Conservation (phyloP, 225 moss, liverwort and hornwort species). For the Pseudisothecium myosuroides region DNA sequence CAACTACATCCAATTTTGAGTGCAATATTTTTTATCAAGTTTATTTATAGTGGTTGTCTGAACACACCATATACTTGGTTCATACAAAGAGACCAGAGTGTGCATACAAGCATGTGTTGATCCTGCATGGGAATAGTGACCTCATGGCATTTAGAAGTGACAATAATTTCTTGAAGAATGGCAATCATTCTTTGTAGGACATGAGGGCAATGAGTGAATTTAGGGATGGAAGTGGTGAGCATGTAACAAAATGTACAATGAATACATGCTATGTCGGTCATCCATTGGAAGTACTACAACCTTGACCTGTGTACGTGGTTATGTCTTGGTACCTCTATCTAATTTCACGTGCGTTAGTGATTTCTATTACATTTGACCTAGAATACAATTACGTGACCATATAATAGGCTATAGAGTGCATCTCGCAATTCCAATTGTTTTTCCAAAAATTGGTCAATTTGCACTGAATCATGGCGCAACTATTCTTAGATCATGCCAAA, state of each 20-base stretch:
- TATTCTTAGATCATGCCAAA: not conserved
- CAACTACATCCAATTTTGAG: not conserved
- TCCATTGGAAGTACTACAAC: too few relatives aligned
- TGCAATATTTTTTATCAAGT: not conserved
- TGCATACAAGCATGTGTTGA: not conserved
- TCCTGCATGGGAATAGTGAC: not conserved
- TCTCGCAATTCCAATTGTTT: accelerated
- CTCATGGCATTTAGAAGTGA: too few relatives aligned
- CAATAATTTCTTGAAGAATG: too few relatives aligned
- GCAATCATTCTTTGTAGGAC: too few relatives aligned
- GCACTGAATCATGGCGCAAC: not conserved
- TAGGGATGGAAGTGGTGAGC: too few relatives aligned
- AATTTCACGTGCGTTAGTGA: too few relatives aligned
- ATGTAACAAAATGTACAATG: too few relatives aligned
- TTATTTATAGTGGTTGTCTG: not conserved
- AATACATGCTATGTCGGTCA: too few relatives aligned
- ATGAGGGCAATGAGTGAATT: too few relatives aligned
- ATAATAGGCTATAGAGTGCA: not conserved
- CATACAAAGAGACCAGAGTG: not conserved
- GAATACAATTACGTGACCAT: not conserved
- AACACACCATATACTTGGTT: not conserved
- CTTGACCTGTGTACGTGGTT: too few relatives aligned
- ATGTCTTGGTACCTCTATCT: too few relatives aligned
- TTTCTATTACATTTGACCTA: not conserved
- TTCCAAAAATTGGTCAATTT: not conserved